Evolutionary conservation across 441 rosid genomes (phyloP), one percentile per base, ranked within the genome.

Genomic region (Syzygium malaccense): DNA sequence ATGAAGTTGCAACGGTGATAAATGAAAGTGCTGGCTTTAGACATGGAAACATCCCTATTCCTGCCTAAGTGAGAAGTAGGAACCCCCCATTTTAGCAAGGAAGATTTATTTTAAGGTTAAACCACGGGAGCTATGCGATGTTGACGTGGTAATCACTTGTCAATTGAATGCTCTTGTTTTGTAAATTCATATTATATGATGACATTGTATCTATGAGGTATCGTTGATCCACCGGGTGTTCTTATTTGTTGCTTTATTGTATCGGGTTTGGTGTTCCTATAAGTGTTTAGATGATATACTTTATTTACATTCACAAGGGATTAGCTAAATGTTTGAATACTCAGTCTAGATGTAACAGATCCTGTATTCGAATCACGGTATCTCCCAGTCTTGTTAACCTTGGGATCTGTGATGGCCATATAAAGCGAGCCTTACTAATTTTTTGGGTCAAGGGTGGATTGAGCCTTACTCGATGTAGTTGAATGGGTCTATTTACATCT

Each of bases 51-150:
- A 20, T 3, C 13, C 83, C n/a, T 41, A 3, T 41, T 75, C 51
- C 51, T 41, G 17, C 18, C 83, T 0, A 6, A 41, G 18, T 41
- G 51, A 45, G n/a, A 41, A 0, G n/a, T 41, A 23, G 51, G 10
- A 41, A 75, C 51, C n/a, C 83, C 25, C 13, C 23, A 23, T 19
- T 68, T 68, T 26, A 33, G 79, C 3, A 10, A 68, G 48, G 26
- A 33, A 19, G 48, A 68, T 33, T 68, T 33, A 10, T 33, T 68
- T 68, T 9, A 9, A 10, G 13, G 26, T 9, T 33, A 9, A 33
- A 10, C 14, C 2, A 1, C 2, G 3, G 0, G 25, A 66, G 78
- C 10, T 1, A 6, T 10, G 80, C 1, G 5, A n/a, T 41, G 51
- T 75, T 75, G 53, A 48, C 18, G 3, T 75, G 83, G 51, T 5